Conservation (phyloP, 208 protist genomes). For the Trypanosoma congolense region DNA sequence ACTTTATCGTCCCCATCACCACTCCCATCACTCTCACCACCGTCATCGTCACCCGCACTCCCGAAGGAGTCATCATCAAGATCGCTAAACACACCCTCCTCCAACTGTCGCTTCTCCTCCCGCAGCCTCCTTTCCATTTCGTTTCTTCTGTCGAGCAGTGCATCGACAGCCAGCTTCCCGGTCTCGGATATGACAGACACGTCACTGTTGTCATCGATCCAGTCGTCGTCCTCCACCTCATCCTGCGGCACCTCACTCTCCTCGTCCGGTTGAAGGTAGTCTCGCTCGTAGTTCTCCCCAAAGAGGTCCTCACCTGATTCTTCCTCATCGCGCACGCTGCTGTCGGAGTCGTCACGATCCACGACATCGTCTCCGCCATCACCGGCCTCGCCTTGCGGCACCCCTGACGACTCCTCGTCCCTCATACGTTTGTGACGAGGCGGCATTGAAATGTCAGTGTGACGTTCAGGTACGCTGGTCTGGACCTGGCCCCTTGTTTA, state of each 20-base stretch:
- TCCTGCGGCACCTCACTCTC: slow-evolving; percentile 74
- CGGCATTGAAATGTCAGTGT: slow-evolving; percentile 5
- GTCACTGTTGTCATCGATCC: slow-evolving; percentile 70
- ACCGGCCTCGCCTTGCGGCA: no score
- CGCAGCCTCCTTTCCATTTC: slow-evolving; percentile 51
- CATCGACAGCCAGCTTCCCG: slow-evolving; percentile 66
- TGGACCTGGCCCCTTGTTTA: no score
- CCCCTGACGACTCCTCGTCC: slow-evolving; percentile 7
- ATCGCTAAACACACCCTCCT: slow-evolving; percentile 87
- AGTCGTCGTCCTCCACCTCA: slow-evolving; percentile 60
- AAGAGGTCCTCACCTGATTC: slow-evolving; percentile 79
- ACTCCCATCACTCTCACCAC: slow-evolving; percentile 10
- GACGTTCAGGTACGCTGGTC: slow-evolving; percentile 15
- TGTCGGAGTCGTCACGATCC: slow-evolving; percentile 4
- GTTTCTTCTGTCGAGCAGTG: slow-evolving; percentile 64
- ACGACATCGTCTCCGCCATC: slow-evolving; percentile 2
- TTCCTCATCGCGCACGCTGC: slow-evolving; percentile 23
- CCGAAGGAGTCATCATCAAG: slow-evolving; percentile 42
- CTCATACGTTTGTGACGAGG: slow-evolving; percentile 23
- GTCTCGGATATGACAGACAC: slow-evolving; percentile 75
- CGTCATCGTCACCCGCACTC: slow-evolving; percentile 20
- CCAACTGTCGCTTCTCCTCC: slow-evolving; percentile 59
- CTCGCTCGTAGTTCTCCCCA: slow-evolving; percentile 84
- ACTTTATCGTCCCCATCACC: slow-evolving; percentile 27
- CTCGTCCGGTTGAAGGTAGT: slow-evolving; percentile 79